These are phyloP conservation scores for Dendrothele bispora DNA, from an alignment of 768 basidiomycete genomes.

Conservation along the genomic window DNA sequence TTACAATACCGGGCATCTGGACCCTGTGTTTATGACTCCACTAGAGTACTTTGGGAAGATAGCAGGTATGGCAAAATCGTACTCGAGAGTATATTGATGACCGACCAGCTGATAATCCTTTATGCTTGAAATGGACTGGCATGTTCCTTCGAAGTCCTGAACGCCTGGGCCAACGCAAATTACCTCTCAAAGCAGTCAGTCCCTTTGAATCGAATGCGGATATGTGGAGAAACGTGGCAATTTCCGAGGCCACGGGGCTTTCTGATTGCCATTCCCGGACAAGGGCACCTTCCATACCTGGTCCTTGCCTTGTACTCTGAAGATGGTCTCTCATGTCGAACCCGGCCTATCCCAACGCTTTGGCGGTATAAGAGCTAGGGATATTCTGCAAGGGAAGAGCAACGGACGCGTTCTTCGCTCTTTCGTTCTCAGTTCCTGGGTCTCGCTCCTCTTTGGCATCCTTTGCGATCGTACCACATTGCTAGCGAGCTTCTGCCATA, in stretches of 20 bases:
- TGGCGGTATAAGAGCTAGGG: constrained; percentile 1
- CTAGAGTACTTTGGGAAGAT: no score
- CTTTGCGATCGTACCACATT: neutral
- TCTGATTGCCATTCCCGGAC: constrained; percentile 2
- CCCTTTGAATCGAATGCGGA: no score
- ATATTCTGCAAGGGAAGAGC: neutral
- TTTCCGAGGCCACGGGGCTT: constrained; percentile 2
- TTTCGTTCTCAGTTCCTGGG: neutral
- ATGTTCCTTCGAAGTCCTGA: no score
- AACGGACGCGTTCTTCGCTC: constrained; percentile 1
- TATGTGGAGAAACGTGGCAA: neutral
- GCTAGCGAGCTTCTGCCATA: no score
- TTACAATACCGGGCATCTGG: no score
- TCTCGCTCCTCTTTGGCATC: neutral
- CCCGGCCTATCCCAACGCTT: neutral
- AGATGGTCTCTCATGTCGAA: neutral
- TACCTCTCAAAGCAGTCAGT: no score
- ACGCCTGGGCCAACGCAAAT: no score
- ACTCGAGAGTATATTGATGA: no score
- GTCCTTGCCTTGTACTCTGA: constrained; percentile 7
- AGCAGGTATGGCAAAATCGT: no score
- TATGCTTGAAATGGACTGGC: no score
- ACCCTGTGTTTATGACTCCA: no score
- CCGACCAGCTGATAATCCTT: no score
- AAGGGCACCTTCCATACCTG: constrained; percentile 2